Evolutionary conservation across 768 basidiomycete species (phyloP).

Genomic region (Boletus edulis): DNA sequence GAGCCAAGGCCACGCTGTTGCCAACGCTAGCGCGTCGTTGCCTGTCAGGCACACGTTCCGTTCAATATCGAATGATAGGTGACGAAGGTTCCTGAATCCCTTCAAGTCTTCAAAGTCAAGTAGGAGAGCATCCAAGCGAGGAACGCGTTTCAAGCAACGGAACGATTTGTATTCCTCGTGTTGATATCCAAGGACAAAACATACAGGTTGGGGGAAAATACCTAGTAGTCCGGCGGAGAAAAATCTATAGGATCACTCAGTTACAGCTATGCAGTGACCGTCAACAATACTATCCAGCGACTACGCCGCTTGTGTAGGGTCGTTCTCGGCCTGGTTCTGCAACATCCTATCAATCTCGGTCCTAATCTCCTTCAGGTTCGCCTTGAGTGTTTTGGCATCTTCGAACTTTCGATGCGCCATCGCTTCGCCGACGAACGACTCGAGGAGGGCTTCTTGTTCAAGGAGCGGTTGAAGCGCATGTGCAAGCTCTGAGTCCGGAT

Average conservation of each 20-base stretch:
- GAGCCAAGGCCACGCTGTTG: not conserved
- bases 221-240: not conserved
- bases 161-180: not conserved
- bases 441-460: conserved; percentile 91
- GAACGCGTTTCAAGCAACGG: not conserved
- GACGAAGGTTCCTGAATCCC: not conserved
- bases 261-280: not conserved
- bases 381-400: conserved; percentile 82
- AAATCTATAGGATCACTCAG: not conserved
- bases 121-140: not conserved
- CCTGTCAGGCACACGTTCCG: not conserved
- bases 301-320: not conserved
- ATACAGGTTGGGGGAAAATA: not conserved
- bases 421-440: conserved; percentile 89
- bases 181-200: conserved; percentile 5
- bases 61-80: not conserved
- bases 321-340: conserved; percentile 27
- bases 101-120: not conserved
- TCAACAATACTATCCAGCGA: not conserved
- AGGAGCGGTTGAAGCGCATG: conserved; percentile 79
- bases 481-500: conserved; percentile 70
- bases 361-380: conserved; percentile 79
- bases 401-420: conserved; percentile 91
- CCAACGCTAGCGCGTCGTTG: not conserved
- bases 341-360: conserved; percentile 76